These are phyloP conservation scores for Orbilia javanica DNA, from an alignment of 2,329 filamentous ascomycete genomes.

Conservation along the genomic window DNA sequence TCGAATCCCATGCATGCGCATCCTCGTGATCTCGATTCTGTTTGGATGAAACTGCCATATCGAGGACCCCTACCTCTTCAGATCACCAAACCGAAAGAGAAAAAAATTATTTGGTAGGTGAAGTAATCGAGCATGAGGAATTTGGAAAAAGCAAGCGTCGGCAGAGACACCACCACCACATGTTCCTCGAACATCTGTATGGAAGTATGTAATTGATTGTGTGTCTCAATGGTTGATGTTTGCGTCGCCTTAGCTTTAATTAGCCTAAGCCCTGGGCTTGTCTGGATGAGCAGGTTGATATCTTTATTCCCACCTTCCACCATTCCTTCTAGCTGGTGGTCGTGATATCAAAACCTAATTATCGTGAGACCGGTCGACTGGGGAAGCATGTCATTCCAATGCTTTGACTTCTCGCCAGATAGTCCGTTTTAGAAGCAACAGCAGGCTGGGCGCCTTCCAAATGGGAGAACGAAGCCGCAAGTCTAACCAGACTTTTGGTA, in stretches of 20 bases:
- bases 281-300: not conserved
- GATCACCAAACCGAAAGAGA: not conserved
- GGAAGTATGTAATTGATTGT: not conserved
- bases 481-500: constrained; percentile 36
- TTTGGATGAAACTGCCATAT: constrained; percentile 25
- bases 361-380: not conserved
- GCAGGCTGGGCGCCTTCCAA: constrained; percentile 29
- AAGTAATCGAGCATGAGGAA: constrained; percentile 12
- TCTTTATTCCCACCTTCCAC: not conserved
- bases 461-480: constrained; percentile 42
- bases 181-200: constrained; percentile 28
- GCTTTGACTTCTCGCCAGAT: constrained; percentile 33
- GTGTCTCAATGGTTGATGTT: constrained; percentile 19
- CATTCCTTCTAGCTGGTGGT: constrained; percentile 1
- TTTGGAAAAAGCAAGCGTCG: constrained; percentile 40
- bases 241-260: constrained; percentile 18
- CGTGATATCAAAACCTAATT: constrained; percentile 2
- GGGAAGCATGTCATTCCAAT: constrained; percentile 1
- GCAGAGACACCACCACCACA: constrained; percentile 8
- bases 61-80: constrained; percentile 2
- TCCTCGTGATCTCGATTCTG: constrained; percentile 21
- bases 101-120: constrained; percentile 9
- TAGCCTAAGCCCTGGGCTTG: not conserved
- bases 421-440: constrained; percentile 27
- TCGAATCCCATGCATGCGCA: constrained; percentile 7